Evolutionary conservation across 805 yeast species (phyloP).

Genomic region (Groenewaldozyma tartarivorans): DNA sequence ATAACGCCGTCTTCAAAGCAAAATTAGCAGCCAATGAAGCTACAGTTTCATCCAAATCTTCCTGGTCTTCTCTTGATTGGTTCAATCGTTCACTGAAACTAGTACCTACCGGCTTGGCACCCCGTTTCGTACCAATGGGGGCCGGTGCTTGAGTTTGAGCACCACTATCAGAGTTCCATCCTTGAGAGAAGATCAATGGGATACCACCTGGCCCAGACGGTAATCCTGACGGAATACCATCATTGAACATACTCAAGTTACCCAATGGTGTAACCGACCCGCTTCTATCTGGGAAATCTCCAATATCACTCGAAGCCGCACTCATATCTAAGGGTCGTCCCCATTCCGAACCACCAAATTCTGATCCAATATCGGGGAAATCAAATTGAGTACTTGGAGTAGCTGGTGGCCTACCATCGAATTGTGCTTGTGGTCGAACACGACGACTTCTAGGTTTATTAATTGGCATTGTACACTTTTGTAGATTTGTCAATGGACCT

Average conservation of each 20-base stretch:
- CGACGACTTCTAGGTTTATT: conserved; percentile 12
- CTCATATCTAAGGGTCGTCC: not conserved
- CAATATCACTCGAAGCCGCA: not conserved
- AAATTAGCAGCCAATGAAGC: not conserved
- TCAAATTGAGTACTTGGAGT: conserved; percentile 1
- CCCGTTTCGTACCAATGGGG: not conserved
- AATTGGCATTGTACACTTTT: conserved; percentile 38
- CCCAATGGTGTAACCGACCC: not conserved
- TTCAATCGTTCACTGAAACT: not conserved
- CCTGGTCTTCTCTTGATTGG: not conserved
- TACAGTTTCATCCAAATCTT: not conserved
- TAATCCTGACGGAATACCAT: not conserved
- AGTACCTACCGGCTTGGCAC: not conserved
- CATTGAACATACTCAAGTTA: not conserved
- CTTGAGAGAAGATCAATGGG: not conserved
- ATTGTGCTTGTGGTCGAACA: not conserved
- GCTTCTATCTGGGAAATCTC: not conserved
- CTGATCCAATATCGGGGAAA: conserved; percentile 1
- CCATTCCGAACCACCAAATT: not conserved
- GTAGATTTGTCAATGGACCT: conserved; percentile 75
- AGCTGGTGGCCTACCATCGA: conserved; percentile 1
- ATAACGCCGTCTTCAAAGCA: not conserved
- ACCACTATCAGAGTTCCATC: not conserved
- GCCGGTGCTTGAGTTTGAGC: not conserved
- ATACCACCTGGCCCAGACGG: not conserved